Base-by-base conservation (phyloP, 441 rosid species). In the Gossypium schwendimanii region DNA sequence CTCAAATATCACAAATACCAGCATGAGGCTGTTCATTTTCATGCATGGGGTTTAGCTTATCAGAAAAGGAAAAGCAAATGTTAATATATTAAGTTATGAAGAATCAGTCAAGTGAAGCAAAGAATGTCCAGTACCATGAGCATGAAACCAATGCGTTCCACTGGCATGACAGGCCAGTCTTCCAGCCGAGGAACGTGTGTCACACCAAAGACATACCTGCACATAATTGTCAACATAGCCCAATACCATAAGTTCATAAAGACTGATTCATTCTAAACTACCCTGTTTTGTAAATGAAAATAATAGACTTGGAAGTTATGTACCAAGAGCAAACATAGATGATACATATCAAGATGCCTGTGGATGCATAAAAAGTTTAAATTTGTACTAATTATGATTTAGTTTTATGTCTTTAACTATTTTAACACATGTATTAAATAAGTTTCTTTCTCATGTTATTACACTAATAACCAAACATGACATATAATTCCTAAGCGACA, bases 151-250 rank as follows among this genome's bases (percentile, higher is more conserved):
- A 85, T 81, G 77, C 55, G 86, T 18, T 85, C 88, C 69, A 78
- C 88, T 0, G 88, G 88, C 88, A 85, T 85, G 69, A 85, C 88
- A 23, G 88, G 88, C 88, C 88, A 85, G 63, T 85, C 88, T 74
- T 85, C 88, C 74, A 85, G 74, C 58, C 86, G 83, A 47, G 86
- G 88, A 33, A 85, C 69, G 44, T 85, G 85, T 8, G 88, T 85
- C 67, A 83, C 75, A 73, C 88, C 88, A 75, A 85, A 85, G 44
- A 85, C 87, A 52, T 85, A 85, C 87, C 88, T 85, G 63, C 63
- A 74, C 63, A 47, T 1, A 59, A 41, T 57, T 45, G 18, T 6
- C 2, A 17, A 65, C 33, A 67, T 6, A 26, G 17, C 21, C 59
- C 36, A 14, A 24, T 6, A 11, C 4, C 15, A 49, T 11, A 57